Evolutionary conservation across 2,329 filamentous ascomycete species (phyloP).

Genomic region (Colletotrichum sp.): DNA sequence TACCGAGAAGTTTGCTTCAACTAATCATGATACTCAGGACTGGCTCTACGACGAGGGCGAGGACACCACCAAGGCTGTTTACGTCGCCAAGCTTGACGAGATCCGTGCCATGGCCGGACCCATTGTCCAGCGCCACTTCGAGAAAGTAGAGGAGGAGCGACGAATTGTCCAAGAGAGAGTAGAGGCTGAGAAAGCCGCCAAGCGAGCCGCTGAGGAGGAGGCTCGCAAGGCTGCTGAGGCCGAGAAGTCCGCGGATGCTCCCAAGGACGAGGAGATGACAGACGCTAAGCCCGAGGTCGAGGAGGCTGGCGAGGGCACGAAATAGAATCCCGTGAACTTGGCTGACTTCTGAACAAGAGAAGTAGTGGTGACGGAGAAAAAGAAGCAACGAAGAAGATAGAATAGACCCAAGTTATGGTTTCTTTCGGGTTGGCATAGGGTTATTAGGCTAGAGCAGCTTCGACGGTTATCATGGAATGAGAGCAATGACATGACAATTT

Average conservation of each 20-base stretch:
- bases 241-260: slow-evolving; percentile 52
- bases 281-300: slow-evolving; percentile 63
- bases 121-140: slow-evolving; percentile 92
- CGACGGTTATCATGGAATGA: slow-evolving; percentile 19
- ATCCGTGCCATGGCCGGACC: slow-evolving; percentile 90
- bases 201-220: slow-evolving; percentile 67
- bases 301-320: slow-evolving; percentile 39
- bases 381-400: slow-evolving; percentile 21
- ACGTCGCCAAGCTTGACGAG: slow-evolving; percentile 94
- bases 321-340: slow-evolving; percentile 21
- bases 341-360: background rate
- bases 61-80: slow-evolving; percentile 91
- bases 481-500: slow-evolving; percentile 21
- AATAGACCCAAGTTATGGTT: slow-evolving; percentile 22
- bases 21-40: slow-evolving; percentile 65
- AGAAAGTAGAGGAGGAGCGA: slow-evolving; percentile 89
- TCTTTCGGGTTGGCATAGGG: slow-evolving; percentile 22
- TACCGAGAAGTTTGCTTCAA: background rate
- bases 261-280: slow-evolving; percentile 67
- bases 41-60: slow-evolving; percentile 99
- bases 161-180: slow-evolving; percentile 77
- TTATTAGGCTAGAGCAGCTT: slow-evolving; percentile 22
- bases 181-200: slow-evolving; percentile 80
- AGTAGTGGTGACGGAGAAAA: background rate
- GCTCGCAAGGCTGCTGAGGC: slow-evolving; percentile 58